These are phyloP conservation scores for Petunia secreta DNA, from an alignment of 257 asterid genomes.

Conservation along the genomic window DNA sequence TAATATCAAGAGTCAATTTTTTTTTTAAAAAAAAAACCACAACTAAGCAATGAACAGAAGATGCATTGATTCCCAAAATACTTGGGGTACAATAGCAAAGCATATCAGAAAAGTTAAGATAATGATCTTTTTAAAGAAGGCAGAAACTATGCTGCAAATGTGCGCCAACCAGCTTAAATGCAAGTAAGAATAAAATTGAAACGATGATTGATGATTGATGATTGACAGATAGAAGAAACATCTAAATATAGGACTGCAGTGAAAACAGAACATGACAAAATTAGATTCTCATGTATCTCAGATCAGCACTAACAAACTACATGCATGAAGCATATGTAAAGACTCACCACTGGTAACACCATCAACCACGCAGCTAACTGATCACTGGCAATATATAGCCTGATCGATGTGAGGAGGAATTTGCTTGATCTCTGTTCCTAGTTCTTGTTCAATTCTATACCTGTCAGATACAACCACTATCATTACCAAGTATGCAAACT, in stretches of 20 bases:
- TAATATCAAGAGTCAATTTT: too few species aligned
- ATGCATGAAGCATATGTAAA: conserved; percentile 1
- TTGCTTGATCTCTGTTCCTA: conserved; percentile 94
- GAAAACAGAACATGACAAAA: background rate
- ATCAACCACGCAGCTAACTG: conserved; percentile 31
- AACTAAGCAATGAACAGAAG: too few species aligned
- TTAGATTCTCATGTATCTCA: background rate
- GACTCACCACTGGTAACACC: conserved; percentile 48
- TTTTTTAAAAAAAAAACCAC: too few species aligned
- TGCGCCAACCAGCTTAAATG: background rate
- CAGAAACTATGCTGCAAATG: too few species aligned
- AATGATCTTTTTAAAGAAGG: too few species aligned
- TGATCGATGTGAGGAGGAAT: conserved; percentile 92
- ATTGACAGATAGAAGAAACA: background rate
- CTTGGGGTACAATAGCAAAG: too few species aligned
- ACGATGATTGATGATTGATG: background rate
- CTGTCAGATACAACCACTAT: conserved; percentile 41
- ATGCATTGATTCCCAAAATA: too few species aligned
- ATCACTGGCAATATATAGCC: conserved; percentile 74
- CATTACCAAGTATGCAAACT: conserved; percentile 24
- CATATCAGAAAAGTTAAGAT: too few species aligned
- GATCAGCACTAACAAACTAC: background rate
- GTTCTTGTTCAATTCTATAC: conserved; percentile 92
- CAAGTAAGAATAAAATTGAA: conserved; percentile 13
- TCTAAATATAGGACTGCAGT: conserved; percentile 18